These are phyloP conservation scores for Fraxinus sp. DNA, from an alignment of 305 asterid species.

Conservation along the genomic window DNA sequence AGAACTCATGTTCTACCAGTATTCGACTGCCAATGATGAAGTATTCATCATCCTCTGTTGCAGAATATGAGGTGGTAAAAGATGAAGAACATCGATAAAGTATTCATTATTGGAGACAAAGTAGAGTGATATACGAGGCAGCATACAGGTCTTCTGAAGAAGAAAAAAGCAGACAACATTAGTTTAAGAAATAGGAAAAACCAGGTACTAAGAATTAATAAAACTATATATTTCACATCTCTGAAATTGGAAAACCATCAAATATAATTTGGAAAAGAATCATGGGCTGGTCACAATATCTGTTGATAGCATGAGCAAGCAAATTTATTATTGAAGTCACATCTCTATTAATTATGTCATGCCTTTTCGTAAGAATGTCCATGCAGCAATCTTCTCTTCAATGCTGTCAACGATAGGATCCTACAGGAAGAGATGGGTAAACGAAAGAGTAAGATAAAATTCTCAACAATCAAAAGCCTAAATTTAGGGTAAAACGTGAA, in stretches of 20 bases:
- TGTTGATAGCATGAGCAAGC: not conserved
- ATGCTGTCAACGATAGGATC: conserved; percentile 91
- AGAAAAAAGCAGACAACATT: not conserved
- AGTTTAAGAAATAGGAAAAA: not conserved
- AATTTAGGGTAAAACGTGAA: conserved; percentile 14
- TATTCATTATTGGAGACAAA: not conserved
- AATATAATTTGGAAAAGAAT: conserved; percentile 13
- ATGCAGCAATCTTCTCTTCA: conserved; percentile 89
- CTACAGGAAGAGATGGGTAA: conserved; percentile 36
- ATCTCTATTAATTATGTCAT: not conserved
- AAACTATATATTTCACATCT: not conserved
- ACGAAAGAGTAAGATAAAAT: conserved; percentile 23
- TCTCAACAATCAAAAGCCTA: not conserved
- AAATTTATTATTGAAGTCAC: conserved; percentile 10
- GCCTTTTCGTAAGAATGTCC: conserved; percentile 98
- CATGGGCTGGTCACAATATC: not conserved
- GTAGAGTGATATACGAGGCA: not conserved
- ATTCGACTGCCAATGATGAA: not conserved
- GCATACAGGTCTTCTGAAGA: not conserved
- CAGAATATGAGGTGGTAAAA: not conserved
- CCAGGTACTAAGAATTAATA: conserved; percentile 11
- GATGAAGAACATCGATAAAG: not conserved
- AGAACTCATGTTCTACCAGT: not conserved
- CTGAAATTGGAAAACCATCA: not conserved
- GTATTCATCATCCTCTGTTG: not conserved